These are phyloP conservation scores for Ophiostoma sp. DNA, from an alignment of 2,329 filamentous ascomycete genomes.

Conservation along the genomic window DNA sequence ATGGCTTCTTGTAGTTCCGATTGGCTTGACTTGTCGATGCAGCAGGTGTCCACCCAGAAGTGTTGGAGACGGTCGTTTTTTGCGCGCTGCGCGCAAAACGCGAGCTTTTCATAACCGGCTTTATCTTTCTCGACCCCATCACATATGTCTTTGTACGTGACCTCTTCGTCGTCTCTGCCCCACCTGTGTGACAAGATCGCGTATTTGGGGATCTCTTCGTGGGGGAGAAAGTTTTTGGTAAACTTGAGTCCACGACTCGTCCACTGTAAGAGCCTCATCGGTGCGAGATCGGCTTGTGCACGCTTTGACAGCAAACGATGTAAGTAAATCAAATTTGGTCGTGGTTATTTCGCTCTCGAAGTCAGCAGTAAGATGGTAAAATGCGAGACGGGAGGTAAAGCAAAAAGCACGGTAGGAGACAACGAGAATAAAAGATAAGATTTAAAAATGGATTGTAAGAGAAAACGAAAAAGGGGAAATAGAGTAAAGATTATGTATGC, in stretches of 20 bases:
- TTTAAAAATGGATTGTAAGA: too few relatives aligned
- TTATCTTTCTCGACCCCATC: conserved; percentile 14
- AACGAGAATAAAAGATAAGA: too few relatives aligned
- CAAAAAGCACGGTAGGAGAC: too few relatives aligned
- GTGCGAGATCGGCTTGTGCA: neutral
- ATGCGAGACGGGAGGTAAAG: too few relatives aligned
- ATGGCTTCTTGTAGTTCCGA: conserved; percentile 25
- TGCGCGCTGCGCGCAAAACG: conserved; percentile 7
- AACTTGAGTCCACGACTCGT: neutral
- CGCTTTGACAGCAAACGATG: neutral
- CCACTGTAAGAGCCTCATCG: neutral
- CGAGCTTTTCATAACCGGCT: conserved; percentile 25
- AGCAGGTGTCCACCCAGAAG: conserved; percentile 30
- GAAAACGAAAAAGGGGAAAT: too few relatives aligned
- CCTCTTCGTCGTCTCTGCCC: conserved; percentile 27
- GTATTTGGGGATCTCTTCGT: conserved; percentile 10
- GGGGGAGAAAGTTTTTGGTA: neutral
- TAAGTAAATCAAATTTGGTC: too few relatives aligned
- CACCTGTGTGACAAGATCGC: conserved; percentile 36
- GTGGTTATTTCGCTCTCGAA: too few relatives aligned
- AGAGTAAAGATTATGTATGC: too few relatives aligned
- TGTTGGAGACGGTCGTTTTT: neutral
- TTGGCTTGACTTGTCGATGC: conserved; percentile 25
- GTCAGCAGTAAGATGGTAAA: too few relatives aligned
- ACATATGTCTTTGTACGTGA: conserved; percentile 27